Percentiles rank a stretch among this genome's conserved stretches.
These are phyloP conservation scores for Geotrichum phurueaensis DNA, from an alignment of 1,139 yeast species.

Conservation along the genomic window DNA sequence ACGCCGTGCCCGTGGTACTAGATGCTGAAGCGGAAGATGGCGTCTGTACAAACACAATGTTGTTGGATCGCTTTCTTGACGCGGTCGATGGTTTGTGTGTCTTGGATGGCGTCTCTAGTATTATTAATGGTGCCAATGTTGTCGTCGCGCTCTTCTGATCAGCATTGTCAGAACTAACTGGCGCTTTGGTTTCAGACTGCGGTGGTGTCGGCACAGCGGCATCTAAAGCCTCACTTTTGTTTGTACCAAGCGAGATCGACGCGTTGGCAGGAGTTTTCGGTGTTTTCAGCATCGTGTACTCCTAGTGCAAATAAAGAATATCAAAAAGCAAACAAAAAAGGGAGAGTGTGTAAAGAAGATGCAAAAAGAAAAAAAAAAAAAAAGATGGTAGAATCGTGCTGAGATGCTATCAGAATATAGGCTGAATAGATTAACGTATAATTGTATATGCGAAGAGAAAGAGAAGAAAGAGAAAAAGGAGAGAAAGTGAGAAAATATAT, in stretches of 20 bases:
- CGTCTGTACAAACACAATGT: neutral
- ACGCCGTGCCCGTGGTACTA: neutral
- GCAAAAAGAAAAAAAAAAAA: neutral
- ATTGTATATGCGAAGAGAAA: neutral
- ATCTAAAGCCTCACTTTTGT: neutral
- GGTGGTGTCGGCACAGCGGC: slow-evolving; percentile 3
- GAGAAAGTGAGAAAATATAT: neutral
- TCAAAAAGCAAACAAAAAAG: neutral
- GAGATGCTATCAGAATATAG: neutral
- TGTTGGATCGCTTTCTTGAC: neutral
- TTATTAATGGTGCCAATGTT: neutral
- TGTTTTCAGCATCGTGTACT: neutral
- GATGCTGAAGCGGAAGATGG: slow-evolving; percentile 3
- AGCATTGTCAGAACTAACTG: neutral
- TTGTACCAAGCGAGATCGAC: neutral
- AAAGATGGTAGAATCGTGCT: neutral
- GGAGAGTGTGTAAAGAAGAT: neutral
- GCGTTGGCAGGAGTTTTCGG: slow-evolving; percentile 7
- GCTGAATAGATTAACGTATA: neutral
- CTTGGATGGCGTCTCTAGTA: neutral
- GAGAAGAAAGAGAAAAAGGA: neutral
- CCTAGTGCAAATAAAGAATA: neutral
- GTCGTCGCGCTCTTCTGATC: neutral
- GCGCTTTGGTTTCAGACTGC: neutral
- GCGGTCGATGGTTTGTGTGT: neutral